phyloP scores from a whole-genome alignment of 768 basidiomycete genomes.

The Sporobolomyces pararoseus region DNA sequence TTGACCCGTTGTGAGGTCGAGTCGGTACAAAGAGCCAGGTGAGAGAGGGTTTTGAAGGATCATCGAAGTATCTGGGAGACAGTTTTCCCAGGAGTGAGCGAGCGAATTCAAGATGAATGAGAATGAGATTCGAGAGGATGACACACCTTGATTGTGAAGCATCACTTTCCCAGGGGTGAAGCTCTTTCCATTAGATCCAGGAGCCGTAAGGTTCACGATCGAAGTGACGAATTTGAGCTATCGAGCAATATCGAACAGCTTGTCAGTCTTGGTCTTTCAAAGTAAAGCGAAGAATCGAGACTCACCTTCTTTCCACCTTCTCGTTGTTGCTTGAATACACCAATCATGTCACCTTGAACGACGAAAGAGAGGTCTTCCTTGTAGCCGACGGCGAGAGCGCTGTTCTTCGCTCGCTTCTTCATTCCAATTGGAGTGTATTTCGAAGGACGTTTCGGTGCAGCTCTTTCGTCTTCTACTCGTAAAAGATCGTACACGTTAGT shows the following conservation, averaged over 20 bases:
- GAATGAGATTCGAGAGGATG: too few species aligned
- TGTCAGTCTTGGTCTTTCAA: constrained; percentile 45
- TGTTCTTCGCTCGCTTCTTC: constrained; percentile 57
- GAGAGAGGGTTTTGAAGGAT: constrained; percentile 78
- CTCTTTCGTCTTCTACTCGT: constrained; percentile 29
- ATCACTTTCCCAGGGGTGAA: constrained; percentile 73
- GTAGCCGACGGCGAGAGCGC: constrained; percentile 87
- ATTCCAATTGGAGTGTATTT: constrained; percentile 51
- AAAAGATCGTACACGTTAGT: background rate
- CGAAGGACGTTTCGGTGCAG: constrained; percentile 38
- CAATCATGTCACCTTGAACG: constrained; percentile 64
- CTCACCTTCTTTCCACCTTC: constrained; percentile 44
- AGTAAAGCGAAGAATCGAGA: background rate
- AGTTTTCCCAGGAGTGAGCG: too few species aligned
- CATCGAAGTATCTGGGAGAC: constrained; percentile 76
- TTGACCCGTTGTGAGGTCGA: constrained; percentile 90
- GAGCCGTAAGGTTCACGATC: constrained; percentile 73
- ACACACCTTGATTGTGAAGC: constrained; percentile 45
- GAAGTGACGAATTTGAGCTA: constrained; percentile 80
- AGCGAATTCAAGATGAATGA: too few species aligned
- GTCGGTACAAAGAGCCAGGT: constrained; percentile 73
- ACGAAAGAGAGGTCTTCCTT: constrained; percentile 93
- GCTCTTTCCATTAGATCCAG: constrained; percentile 59
- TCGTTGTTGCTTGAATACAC: constrained; percentile 45
- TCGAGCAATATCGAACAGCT: constrained; percentile 61